Conservation (phyloP, 2,329 filamentous ascomycete genomes). For the Chrysosporium queenslandicum region DNA sequence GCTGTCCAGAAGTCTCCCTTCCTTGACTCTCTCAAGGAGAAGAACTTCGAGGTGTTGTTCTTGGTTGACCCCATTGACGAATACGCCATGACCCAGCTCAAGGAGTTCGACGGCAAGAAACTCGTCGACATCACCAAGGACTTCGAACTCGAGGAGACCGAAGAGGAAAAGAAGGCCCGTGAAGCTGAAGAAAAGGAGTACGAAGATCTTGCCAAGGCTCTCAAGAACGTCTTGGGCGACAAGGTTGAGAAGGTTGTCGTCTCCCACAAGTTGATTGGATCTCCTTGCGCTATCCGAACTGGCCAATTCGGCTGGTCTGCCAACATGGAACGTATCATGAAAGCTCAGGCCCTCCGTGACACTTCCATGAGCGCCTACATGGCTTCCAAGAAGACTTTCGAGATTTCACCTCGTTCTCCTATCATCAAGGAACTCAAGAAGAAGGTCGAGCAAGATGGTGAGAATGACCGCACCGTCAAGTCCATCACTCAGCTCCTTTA, state of each 20-base stretch:
- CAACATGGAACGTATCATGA: conserved; percentile 99
- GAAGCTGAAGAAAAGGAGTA: conserved; percentile 98
- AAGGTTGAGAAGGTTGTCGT: conserved; percentile 99
- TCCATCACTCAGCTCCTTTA: conserved; percentile 97
- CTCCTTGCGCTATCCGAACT: conserved; percentile 97
- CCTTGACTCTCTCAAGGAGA: conserved; percentile 96
- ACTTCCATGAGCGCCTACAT: conserved; percentile 99
- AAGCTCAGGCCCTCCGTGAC: conserved; percentile 98
- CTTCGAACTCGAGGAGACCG: conserved; percentile 99
- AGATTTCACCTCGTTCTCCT: conserved; percentile 96
- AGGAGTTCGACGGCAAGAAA: conserved; percentile 99
- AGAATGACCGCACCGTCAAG: conserved; percentile 99
- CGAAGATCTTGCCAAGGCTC: conserved; percentile 84
- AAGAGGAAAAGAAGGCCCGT: conserved; percentile 95
- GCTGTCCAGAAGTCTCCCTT: conserved; percentile 96
- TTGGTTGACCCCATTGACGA: conserved; percentile 98
- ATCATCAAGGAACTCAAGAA: conserved; percentile 99
- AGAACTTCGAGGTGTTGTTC: conserved; percentile 99
- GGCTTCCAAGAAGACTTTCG: conserved; percentile 99
- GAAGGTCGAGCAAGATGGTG: conserved; percentile 95
- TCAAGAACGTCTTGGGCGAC: conserved; percentile 98
- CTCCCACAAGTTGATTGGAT: conserved; percentile 87
- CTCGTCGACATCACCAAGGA: conserved; percentile 99
- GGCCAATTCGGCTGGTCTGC: conserved; percentile 99
- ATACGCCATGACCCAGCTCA: conserved; percentile 99